Conservation (phyloP, 2,329 filamentous ascomycete genomes). For the Hyphodiscus sp. region DNA sequence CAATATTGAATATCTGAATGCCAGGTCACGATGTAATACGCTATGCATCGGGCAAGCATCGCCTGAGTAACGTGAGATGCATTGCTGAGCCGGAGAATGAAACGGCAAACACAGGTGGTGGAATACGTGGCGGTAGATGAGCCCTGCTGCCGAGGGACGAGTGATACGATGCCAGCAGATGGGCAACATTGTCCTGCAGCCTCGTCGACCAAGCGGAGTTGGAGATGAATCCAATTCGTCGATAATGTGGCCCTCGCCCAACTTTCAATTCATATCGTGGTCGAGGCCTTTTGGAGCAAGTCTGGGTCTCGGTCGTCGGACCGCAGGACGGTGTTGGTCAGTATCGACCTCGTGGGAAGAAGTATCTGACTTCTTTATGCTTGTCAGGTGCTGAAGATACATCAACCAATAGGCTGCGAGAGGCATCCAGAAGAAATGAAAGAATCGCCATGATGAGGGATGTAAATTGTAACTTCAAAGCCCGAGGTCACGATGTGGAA, state of each 20-base stretch:
- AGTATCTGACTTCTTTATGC: neutral
- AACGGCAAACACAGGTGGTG: conserved; percentile 1
- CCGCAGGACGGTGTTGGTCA: conserved; percentile 2
- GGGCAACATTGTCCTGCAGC: conserved; percentile 4
- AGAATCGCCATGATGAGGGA: conserved; percentile 1
- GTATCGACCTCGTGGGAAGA: conserved; percentile 5
- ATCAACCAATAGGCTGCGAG: neutral
- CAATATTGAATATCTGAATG: neutral
- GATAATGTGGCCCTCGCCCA: neutral
- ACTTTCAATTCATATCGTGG: neutral
- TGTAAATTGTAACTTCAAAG: neutral
- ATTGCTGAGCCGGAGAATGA: neutral
- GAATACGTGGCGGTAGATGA: conserved; percentile 11
- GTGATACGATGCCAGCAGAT: conserved; percentile 7
- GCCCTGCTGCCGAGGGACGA: conserved; percentile 8
- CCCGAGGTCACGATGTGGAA: neutral
- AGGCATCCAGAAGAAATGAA: conserved; percentile 1
- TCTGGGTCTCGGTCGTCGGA: neutral
- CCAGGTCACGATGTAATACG: neutral
- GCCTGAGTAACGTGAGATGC: neutral
- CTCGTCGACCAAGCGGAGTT: conserved; percentile 7
- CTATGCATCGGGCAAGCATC: conserved; percentile 3
- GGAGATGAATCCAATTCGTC: conserved; percentile 1
- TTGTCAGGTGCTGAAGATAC: conserved; percentile 1
- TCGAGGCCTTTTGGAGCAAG: neutral